Base-by-base conservation (phyloP, 2,329 filamentous ascomycete species). In the Talaromyces sp. region DNA sequence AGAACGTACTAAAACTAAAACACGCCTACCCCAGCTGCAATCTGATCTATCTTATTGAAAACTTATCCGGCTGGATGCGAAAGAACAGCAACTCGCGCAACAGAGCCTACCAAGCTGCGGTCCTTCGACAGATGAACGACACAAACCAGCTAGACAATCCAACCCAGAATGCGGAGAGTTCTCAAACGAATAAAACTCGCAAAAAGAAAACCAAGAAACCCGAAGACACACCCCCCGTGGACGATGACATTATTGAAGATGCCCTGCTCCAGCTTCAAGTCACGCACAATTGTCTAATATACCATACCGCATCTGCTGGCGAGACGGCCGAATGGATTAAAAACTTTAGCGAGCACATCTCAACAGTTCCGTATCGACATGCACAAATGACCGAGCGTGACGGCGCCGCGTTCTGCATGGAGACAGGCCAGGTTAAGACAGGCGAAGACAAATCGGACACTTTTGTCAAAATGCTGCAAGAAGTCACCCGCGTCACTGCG, bases 291-390 rank as follows among this genome's bases (percentile, higher is more conserved):
- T 83, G 83, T 24, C 76, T 90, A 3, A 85, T 92, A 51, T 88
- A 92, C 70, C 88, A 93, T 70, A 90, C 88, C 1, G 74, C 72
- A 14, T 74, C 77, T 2, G 68, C 82, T 0, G 69, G 83, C 0
- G 88, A 91, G 67, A 89, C 88, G 1, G 88, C 88, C 1, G 83
- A 88, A 65, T 91, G 89, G 87, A 85, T 92, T 31, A 78, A 82
- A 31, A 79, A 83, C 35, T 91, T 92, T 67, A 93, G 90, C 0
- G 88, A 92, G 68, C 88, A 93, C 70, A 86, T 93, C 54, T 89
- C 88, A 8, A 89, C 87, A 1, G 85, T 89, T 24, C 90, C 89
- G 0, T 92, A 92, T 72, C 84, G 85, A 14, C 71, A 68, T 7
- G 75, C 80, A 58, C 71, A 75, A 32, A 76, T 78, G 58, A 79